Percentiles rank a stretch among this genome's conserved stretches.
Evolutionary conservation across 352 stramenopile genomes (phyloP).

Genomic region (Phytophthora multivora): DNA sequence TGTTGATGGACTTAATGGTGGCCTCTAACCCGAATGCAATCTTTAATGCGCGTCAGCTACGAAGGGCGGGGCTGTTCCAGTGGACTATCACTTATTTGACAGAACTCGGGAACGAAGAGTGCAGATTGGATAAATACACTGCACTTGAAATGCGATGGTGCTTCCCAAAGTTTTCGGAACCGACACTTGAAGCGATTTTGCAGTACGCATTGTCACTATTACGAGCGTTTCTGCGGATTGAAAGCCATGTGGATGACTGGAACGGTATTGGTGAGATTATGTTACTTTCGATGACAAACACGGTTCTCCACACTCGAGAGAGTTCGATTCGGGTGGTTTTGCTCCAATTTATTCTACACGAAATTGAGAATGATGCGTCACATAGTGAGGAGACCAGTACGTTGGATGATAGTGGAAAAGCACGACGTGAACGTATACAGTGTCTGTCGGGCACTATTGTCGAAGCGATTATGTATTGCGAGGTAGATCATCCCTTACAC

Average conservation of each 20-base stretch:
- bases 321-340: slow-evolving; percentile 46
- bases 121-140: slow-evolving; percentile 27
- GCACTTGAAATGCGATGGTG: slow-evolving; percentile 54
- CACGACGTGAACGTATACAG: not conserved
- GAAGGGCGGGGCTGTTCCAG: slow-evolving; percentile 48
- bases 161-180: slow-evolving; percentile 50
- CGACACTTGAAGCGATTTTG: slow-evolving; percentile 52
- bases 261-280: slow-evolving; percentile 46
- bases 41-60: slow-evolving; percentile 78
- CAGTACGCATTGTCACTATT: slow-evolving; percentile 51
- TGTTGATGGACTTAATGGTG: slow-evolving; percentile 54
- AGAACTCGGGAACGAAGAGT: slow-evolving; percentile 54
- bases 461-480: slow-evolving; percentile 46
- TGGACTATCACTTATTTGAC: slow-evolving; percentile 67
- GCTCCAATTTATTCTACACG: slow-evolving; percentile 62
- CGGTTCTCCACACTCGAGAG: slow-evolving; percentile 26
- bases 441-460: slow-evolving; percentile 42
- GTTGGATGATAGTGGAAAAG: not conserved
- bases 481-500: not conserved
- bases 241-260: slow-evolving; percentile 68
- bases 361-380: slow-evolving; percentile 48
- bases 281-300: slow-evolving; percentile 53
- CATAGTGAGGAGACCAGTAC: not conserved
- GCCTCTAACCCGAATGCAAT: slow-evolving; percentile 68
- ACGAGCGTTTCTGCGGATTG: slow-evolving; percentile 49